Conservation (phyloP, 2,329 filamentous ascomycete species). For the Leptographium galeiforme region DNA sequence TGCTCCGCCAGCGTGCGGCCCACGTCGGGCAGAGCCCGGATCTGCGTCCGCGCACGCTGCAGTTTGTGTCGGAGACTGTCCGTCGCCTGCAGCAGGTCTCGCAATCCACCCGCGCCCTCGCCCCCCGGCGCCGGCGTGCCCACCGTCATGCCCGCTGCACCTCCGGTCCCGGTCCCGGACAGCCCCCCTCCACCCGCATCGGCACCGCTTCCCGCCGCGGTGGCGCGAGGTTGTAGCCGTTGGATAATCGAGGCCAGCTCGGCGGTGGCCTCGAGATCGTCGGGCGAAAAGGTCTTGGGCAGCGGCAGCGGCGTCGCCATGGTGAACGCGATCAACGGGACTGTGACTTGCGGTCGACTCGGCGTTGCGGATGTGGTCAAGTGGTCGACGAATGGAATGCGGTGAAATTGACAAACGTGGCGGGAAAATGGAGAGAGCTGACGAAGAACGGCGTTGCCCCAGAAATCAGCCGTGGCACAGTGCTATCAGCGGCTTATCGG, state of each 20-base stretch:
- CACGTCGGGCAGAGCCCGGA: constrained; percentile 57
- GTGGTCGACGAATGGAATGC: no score
- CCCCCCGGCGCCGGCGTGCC: constrained; percentile 17
- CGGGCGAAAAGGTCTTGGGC: constrained; percentile 58
- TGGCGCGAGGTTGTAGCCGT: constrained; percentile 45
- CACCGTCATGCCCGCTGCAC: constrained; percentile 14
- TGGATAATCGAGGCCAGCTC: constrained; percentile 66
- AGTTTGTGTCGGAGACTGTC: constrained; percentile 73
- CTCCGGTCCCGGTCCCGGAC: constrained; percentile 13
- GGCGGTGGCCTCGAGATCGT: constrained; percentile 75
- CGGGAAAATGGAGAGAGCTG: neutral
- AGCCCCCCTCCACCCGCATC: constrained; percentile 20
- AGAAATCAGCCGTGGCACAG: neutral
- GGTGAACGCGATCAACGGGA: neutral
- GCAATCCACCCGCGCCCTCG: constrained; percentile 31
- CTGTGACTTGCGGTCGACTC: no score
- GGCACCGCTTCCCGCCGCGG: constrained; percentile 18
- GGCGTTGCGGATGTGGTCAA: no score
- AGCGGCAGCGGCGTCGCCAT: constrained; percentile 31
- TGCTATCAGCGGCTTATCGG: neutral
- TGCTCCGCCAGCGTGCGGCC: constrained; percentile 54
- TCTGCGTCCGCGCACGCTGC: constrained; percentile 57
- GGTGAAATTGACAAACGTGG: no score
- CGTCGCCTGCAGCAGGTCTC: constrained; percentile 68
- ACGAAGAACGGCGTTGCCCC: neutral